Base-by-base conservation (phyloP, 495 filamentous ascomycete genomes). In the Patellaria atrata region DNA sequence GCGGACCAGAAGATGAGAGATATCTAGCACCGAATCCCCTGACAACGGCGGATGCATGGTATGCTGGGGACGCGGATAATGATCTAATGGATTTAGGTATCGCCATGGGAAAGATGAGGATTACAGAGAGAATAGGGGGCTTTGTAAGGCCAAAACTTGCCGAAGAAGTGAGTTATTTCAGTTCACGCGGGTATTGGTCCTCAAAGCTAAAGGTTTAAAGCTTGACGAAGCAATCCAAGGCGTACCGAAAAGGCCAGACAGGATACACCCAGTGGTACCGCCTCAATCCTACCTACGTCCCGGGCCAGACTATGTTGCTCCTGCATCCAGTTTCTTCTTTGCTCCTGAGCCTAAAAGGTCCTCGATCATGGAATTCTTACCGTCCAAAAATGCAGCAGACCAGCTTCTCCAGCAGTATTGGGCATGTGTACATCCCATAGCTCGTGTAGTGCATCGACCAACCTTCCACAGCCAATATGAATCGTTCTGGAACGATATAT, bases 11-110 rank as follows among this genome's bases (percentile, higher is more conserved):
- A 23, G 59, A 64, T 35, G 44, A 58, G 25, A 50, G 55, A 22
- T 60, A 64, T 19, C 38, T 71, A n/a, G 66, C 69, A 47, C 57
- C 65, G 4, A 68, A 62, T 15, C 62, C 65, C 9, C 46, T 79
- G 29, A 68, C 70, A 12, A 58, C 68, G 7, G 58, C 66, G 6
- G 74, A 80, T 56, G 68, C 73, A 37, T 74, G 77, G 46, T 71
- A 75, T 34, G 71, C 79, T 15, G 50, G 58, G 34, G 53, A 59
- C 33, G 56, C 38, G 5, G 57, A 76, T 40, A 71, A 77, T 40
- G 75, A 81, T 32, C 50, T 80, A 11, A 61, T 74, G 35, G 79
- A 85, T 49, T 55, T 83, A 13, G 79, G 79, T 4, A 64, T 83
- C 28, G 64, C 65, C 38, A 59, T 83, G 35, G 78, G 79, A 5